These are phyloP conservation scores for Yarrowia phangngaensis DNA, from an alignment of 805 yeast genomes.

Conservation along the genomic window DNA sequence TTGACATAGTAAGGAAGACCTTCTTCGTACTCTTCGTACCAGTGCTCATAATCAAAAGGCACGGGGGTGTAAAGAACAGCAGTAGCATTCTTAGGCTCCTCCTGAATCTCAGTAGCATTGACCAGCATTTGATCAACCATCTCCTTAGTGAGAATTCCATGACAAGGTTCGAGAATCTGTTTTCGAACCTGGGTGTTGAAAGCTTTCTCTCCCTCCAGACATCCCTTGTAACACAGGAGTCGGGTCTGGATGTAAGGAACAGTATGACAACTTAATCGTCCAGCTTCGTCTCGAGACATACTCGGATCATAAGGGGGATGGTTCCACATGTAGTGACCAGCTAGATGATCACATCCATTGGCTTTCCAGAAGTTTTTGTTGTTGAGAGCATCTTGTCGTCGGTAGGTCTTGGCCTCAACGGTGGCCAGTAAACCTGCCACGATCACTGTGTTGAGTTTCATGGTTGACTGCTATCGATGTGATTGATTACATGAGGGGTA, in stretches of 20 bases:
- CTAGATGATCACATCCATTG: conserved; percentile 9
- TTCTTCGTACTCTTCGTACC: conserved; percentile 17
- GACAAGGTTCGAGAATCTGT: conserved; percentile 2
- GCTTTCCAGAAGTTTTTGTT: conserved; percentile 12
- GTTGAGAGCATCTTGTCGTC: conserved; percentile 19
- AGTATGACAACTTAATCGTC: conserved; percentile 2
- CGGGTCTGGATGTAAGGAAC: conserved; percentile 6
- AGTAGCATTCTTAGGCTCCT: neutral
- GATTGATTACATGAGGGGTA: neutral
- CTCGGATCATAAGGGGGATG: neutral
- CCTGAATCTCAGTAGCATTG: neutral
- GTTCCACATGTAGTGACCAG: conserved; percentile 1
- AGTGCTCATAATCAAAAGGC: conserved; percentile 3
- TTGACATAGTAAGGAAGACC: conserved; percentile 1
- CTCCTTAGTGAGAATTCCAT: neutral
- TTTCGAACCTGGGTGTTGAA: conserved; percentile 19
- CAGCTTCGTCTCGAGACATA: neutral
- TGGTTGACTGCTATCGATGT: too few relatives aligned
- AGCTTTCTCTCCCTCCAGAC: neutral
- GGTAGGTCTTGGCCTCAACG: neutral
- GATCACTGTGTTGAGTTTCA: conserved; percentile 1
- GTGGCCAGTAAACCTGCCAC: neutral
- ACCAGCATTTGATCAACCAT: conserved; percentile 1
- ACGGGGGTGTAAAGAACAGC: conserved; percentile 2
- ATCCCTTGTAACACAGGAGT: conserved; percentile 11